Conservation (phyloP, 805 yeast genomes). For the Candida lessepsii region DNA sequence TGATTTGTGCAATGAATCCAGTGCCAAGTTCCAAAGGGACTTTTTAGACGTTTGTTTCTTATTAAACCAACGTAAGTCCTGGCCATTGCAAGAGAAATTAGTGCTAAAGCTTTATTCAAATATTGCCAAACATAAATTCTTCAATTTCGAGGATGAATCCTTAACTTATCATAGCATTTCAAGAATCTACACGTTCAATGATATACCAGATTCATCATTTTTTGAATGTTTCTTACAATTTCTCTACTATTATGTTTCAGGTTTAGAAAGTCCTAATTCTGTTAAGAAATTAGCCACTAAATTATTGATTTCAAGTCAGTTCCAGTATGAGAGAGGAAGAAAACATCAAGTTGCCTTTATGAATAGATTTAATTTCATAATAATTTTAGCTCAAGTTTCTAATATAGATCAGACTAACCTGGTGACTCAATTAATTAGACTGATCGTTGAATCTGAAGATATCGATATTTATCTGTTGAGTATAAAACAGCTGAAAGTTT, state of each 20-base stretch:
- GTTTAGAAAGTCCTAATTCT: conserved; percentile 20
- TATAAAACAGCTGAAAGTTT: conserved; percentile 20
- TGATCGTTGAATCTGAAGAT: conserved; percentile 24
- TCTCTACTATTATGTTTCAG: conserved; percentile 32
- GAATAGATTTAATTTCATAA: conserved; percentile 37
- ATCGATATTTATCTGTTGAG: conserved; percentile 22
- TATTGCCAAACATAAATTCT: conserved; percentile 32
- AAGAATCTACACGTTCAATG: conserved; percentile 22
- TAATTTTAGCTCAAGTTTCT: conserved; percentile 34
- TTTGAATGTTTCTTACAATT: conserved; percentile 39
- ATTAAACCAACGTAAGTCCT: conserved; percentile 20
- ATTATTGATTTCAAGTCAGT: conserved; percentile 38
- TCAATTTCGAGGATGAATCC: conserved; percentile 37
- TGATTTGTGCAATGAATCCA: conserved; percentile 14
- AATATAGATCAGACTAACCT: conserved; percentile 32
- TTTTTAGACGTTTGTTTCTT: conserved; percentile 28
- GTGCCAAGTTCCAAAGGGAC: conserved; percentile 15
- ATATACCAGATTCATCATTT: conserved; percentile 27
- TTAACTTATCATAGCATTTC: conserved; percentile 19
- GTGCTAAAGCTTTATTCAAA: conserved; percentile 27
- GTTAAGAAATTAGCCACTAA: conserved; percentile 33
- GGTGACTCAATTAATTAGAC: conserved; percentile 24
- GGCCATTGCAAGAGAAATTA: conserved; percentile 26
- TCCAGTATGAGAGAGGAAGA: conserved; percentile 26
- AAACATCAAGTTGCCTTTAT: conserved; percentile 30